phyloP scores from a whole-genome alignment of 108 stramenopile species.

The Cyclotella choctawhatcheeana region DNA sequence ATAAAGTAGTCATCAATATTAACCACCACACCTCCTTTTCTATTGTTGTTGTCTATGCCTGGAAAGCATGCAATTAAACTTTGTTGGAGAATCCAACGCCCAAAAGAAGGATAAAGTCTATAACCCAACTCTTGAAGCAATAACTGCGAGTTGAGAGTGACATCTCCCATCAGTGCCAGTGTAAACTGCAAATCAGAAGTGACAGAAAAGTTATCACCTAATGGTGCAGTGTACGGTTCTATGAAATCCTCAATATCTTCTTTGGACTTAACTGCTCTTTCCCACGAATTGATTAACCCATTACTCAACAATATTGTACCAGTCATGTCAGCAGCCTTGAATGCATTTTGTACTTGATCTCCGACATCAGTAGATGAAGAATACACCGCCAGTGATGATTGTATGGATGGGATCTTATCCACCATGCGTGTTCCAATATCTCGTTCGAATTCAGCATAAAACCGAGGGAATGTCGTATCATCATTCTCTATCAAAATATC shows the following conservation, averaged over 20 bases:
- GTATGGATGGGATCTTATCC: conserved; percentile 4
- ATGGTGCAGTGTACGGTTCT: neutral
- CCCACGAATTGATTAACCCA: conserved; percentile 43
- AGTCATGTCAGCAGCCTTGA: conserved; percentile 16
- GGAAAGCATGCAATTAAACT: conserved; percentile 24
- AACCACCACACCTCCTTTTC: conserved; percentile 24
- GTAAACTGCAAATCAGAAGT: conserved; percentile 60
- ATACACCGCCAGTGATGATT: conserved; percentile 3
- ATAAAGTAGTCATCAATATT: conserved; percentile 80
- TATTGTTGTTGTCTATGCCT: neutral
- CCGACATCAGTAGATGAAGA: conserved; percentile 5
- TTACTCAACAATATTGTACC: conserved; percentile 19
- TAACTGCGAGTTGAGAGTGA: conserved; percentile 71
- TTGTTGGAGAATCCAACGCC: conserved; percentile 44
- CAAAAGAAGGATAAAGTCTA: conserved; percentile 76
- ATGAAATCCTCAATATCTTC: conserved; percentile 55
- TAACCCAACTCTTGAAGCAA: conserved; percentile 86
- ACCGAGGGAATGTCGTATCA: conserved; percentile 51
- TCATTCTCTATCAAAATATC: conserved; percentile 61
- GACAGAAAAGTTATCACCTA: conserved; percentile 27
- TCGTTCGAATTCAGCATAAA: conserved; percentile 61
- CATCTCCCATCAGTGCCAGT: conserved; percentile 76
- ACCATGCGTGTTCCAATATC: conserved; percentile 50
- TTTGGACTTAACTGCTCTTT: conserved; percentile 29
- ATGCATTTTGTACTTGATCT: conserved; percentile 5